Conservation (phyloP, 2,329 filamentous ascomycete species). For the Zasmidium citrigriseum region DNA sequence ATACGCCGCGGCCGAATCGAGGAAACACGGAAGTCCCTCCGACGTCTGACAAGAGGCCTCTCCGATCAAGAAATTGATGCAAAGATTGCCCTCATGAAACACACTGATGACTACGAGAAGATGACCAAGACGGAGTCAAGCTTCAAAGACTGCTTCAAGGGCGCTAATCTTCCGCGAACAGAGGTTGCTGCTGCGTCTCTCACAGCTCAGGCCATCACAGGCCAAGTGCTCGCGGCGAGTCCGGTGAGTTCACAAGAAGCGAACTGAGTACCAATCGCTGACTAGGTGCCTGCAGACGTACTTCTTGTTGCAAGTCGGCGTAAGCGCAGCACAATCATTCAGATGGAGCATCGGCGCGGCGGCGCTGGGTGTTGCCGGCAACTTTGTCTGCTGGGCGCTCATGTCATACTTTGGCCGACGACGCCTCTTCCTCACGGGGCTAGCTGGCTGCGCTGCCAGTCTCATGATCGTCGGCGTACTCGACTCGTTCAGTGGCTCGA, state of each 20-base stretch:
- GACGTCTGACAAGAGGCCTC: slow-evolving; percentile 28
- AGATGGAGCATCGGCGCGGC: slow-evolving; percentile 37
- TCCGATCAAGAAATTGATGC: slow-evolving; percentile 21
- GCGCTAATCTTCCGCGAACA: slow-evolving; percentile 50
- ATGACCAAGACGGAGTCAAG: slow-evolving; percentile 48
- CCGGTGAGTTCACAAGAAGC: background rate
- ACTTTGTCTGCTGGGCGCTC: slow-evolving; percentile 34
- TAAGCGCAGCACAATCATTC: slow-evolving; percentile 37
- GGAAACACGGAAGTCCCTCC: slow-evolving; percentile 26
- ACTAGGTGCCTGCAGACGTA: slow-evolving; percentile 21
- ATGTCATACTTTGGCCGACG: slow-evolving; percentile 42
- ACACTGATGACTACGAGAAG: slow-evolving; percentile 55
- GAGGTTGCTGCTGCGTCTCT: slow-evolving; percentile 36
- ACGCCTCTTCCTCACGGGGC: slow-evolving; percentile 39
- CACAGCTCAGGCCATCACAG: background rate
- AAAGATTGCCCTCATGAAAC: slow-evolving; percentile 77
- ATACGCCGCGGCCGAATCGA: slow-evolving; percentile 34
- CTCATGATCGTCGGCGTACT: slow-evolving; percentile 29
- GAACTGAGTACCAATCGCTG: background rate
- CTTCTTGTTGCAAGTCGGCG: slow-evolving; percentile 44
- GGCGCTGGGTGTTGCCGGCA: slow-evolving; percentile 30
- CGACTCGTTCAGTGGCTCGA: background rate
- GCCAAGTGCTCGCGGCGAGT: background rate
- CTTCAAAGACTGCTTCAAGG: slow-evolving; percentile 56
- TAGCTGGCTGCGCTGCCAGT: slow-evolving; percentile 16